These are phyloP conservation scores for Cercospora zeina DNA, from an alignment of 2,329 filamentous ascomycete species.

Conservation along the genomic window DNA sequence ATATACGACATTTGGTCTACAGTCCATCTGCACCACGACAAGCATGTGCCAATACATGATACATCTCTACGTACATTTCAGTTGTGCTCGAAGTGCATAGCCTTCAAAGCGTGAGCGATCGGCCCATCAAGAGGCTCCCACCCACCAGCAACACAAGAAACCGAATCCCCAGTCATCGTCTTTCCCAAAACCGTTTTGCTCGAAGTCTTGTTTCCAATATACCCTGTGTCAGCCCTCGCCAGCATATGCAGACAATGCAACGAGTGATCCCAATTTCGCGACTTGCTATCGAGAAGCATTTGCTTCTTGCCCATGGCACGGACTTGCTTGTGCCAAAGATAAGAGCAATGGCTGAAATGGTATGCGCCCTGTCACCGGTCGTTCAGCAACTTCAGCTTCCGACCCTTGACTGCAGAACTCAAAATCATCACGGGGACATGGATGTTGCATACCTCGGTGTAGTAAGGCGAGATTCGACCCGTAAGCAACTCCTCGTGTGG, in stretches of 20 bases:
- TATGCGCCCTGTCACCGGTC: background rate
- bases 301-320: background rate
- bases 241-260: background rate
- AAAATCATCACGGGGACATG: too few relatives aligned
- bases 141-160: background rate
- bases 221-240: background rate
- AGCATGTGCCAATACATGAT: too few relatives aligned
- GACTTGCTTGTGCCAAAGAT: background rate
- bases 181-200: background rate
- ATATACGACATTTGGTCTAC: too few relatives aligned
- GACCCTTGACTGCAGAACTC: too few relatives aligned
- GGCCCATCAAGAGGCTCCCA: background rate
- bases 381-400: too few relatives aligned
- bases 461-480: background rate
- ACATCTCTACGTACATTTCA: too few relatives aligned
- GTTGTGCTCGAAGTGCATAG: background rate
- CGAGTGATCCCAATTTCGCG: background rate
- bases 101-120: background rate
- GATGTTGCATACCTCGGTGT: background rate
- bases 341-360: background rate
- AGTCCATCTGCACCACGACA: too few relatives aligned
- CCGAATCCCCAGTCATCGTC: background rate
- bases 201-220: background rate
- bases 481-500: background rate
- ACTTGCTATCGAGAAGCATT: background rate